Evolutionary conservation across 345 rosid genomes (phyloP).

Genomic region (Populus deltoides): DNA sequence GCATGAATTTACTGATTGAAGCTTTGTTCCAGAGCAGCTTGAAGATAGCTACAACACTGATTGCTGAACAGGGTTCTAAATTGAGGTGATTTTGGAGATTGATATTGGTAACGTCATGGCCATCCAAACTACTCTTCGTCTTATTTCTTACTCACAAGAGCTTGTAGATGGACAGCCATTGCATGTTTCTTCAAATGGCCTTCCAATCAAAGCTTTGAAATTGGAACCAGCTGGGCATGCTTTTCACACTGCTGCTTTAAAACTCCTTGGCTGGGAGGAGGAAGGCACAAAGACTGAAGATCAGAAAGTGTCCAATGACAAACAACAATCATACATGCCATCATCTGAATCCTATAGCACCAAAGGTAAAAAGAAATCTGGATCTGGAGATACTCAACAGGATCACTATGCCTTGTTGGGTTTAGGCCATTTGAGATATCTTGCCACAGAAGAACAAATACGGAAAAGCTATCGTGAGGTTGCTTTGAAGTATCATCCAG

Average conservation of each 20-base stretch:
- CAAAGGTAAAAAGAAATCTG: constrained; percentile 87
- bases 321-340: constrained; percentile 57
- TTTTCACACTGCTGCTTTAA: constrained; percentile 82
- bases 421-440: constrained; percentile 85
- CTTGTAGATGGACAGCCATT: constrained; percentile 74
- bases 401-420: constrained; percentile 95
- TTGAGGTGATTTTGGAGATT: constrained; percentile 5
- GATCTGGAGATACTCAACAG: constrained; percentile 64
- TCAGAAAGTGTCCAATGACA: constrained; percentile 54
- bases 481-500: constrained; percentile 92
- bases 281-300: constrained; percentile 46
- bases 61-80: background rate
- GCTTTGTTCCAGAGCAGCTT: background rate
- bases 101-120: constrained; percentile 25
- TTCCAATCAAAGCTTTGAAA: constrained; percentile 69
- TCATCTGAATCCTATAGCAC: constrained; percentile 69
- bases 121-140: constrained; percentile 36
- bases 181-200: constrained; percentile 68
- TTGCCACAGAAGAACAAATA: constrained; percentile 98
- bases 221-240: constrained; percentile 95
- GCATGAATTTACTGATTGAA: background rate
- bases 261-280: constrained; percentile 68
- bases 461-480: constrained; percentile 86
- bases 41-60: background rate
- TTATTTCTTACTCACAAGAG: constrained; percentile 71